A percentile compares a stretch with the other conserved stretches of the same genome.
phyloP scores from a whole-genome alignment of 2,329 filamentous ascomycete genomes.

The Botryotinia convoluta region DNA sequence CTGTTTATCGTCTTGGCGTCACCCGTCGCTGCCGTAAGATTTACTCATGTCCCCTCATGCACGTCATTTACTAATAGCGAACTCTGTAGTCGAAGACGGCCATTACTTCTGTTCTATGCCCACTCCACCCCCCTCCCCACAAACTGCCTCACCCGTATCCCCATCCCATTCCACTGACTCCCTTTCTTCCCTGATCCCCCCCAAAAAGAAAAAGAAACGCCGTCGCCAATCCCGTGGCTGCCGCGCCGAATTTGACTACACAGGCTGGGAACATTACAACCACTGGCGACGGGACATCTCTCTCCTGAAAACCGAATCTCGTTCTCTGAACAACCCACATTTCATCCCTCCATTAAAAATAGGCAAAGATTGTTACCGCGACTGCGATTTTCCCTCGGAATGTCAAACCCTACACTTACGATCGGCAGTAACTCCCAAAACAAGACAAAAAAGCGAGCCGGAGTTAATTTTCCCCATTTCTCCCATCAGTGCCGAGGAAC shows the following conservation, averaged over 20 bases:
- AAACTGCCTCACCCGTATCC: neutral
- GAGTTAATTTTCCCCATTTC: constrained; percentile 7
- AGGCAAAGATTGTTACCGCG: constrained; percentile 16
- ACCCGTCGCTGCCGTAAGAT: constrained; percentile 37
- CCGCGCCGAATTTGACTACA: constrained; percentile 24
- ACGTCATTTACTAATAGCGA: neutral
- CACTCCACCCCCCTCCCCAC: constrained; percentile 15
- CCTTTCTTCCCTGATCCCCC: neutral
- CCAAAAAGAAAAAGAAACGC: constrained; percentile 14
- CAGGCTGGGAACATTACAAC: constrained; percentile 22
- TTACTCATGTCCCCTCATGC: neutral
- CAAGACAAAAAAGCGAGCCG: constrained; percentile 4
- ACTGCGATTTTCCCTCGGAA: constrained; percentile 20
- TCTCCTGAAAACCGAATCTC: constrained; percentile 5
- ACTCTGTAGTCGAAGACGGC: constrained; percentile 27
- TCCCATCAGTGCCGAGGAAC: neutral
- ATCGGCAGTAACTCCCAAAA: neutral
- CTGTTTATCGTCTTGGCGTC: constrained; percentile 36
- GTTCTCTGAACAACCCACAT: neutral
- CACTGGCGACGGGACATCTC: constrained; percentile 12
- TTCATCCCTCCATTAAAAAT: constrained; percentile 1
- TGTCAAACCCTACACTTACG: constrained; percentile 7
- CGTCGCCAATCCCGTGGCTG: constrained; percentile 15
- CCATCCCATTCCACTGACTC: neutral
- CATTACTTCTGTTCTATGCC: constrained; percentile 27